Evolutionary conservation across 2,329 filamentous ascomycete species (phyloP).

Genomic region (Exophiala phaeomuriformis): DNA sequence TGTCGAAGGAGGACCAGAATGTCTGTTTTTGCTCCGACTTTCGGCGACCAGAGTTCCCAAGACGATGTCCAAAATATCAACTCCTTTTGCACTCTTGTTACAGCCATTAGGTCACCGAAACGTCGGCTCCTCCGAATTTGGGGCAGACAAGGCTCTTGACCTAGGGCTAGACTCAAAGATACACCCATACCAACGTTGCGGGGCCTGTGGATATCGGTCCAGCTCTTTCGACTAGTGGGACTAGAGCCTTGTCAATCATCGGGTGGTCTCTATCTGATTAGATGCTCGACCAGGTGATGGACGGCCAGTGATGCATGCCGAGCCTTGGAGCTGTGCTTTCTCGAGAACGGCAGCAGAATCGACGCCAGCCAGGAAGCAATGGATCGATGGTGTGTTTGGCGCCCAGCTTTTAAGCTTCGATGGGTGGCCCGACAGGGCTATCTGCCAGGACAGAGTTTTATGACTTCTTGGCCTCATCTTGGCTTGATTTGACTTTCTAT

Average conservation of each 20-base stretch:
- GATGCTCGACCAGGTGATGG: not conserved
- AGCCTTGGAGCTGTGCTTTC: not conserved
- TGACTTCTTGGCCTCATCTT: not conserved
- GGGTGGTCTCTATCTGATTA: conserved; percentile 8
- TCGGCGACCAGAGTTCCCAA: not conserved
- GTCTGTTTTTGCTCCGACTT: too few species aligned
- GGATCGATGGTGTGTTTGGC: too few species aligned
- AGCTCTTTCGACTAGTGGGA: conserved; percentile 69
- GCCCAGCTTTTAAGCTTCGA: too few species aligned
- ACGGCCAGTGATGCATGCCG: not conserved
- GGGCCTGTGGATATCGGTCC: conserved; percentile 29
- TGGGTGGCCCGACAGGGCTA: too few species aligned
- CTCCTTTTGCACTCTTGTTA: not conserved
- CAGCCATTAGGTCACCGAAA: not conserved
- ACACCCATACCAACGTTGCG: too few species aligned
- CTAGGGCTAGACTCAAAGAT: conserved; percentile 29
- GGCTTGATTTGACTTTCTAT: not conserved
- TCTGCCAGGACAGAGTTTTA: not conserved
- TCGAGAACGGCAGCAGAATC: too few species aligned
- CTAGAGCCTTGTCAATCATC: not conserved
- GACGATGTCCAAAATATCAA: not conserved
- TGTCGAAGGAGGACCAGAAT: too few species aligned
- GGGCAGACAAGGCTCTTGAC: not conserved
- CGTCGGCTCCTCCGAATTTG: not conserved
- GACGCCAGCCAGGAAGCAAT: too few species aligned